phyloP scores from a whole-genome alignment of 306 rosid species.

The Cucumis cinereus region DNA sequence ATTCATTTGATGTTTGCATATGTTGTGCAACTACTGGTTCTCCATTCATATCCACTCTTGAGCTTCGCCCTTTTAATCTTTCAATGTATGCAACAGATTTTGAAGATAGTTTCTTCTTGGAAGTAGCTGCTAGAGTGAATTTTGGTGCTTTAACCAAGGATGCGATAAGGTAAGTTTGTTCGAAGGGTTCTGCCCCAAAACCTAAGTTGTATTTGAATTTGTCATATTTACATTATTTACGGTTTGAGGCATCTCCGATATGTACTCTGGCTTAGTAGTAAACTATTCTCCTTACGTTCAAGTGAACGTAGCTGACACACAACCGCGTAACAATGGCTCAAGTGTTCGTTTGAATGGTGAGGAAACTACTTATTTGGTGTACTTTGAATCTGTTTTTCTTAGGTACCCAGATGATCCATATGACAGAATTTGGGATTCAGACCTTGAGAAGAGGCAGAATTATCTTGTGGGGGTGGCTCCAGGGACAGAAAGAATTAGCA shows the following conservation, averaged over 20 bases:
- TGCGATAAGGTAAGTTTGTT: constrained; percentile 41
- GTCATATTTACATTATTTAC: too few species aligned
- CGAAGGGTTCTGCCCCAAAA: neutral
- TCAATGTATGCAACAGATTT: constrained; percentile 94
- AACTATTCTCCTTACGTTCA: too few species aligned
- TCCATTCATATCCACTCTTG: constrained; percentile 86
- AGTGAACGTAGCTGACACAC: too few species aligned
- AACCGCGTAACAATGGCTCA: neutral
- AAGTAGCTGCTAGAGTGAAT: constrained; percentile 83
- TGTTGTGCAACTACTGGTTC: constrained; percentile 91
- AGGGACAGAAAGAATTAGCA: constrained; percentile 72
- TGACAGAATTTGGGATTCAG: constrained; percentile 96
- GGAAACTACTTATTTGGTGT: neutral
- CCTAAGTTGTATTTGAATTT: too few species aligned
- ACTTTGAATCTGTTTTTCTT: constrained; percentile 9
- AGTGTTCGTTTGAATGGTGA: too few species aligned
- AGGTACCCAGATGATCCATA: constrained; percentile 98
- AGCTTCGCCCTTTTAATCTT: constrained; percentile 74
- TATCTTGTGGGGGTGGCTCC: constrained; percentile 83
- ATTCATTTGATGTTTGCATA: constrained; percentile 61
- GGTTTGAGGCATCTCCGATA: too few species aligned
- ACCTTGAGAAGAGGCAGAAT: constrained; percentile 78
- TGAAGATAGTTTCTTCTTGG: constrained; percentile 68
- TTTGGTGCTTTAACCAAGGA: constrained; percentile 75
- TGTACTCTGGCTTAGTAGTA: too few species aligned